phyloP scores from a whole-genome alignment of 257 asterid genomes.

The Solanum stenotomum region DNA sequence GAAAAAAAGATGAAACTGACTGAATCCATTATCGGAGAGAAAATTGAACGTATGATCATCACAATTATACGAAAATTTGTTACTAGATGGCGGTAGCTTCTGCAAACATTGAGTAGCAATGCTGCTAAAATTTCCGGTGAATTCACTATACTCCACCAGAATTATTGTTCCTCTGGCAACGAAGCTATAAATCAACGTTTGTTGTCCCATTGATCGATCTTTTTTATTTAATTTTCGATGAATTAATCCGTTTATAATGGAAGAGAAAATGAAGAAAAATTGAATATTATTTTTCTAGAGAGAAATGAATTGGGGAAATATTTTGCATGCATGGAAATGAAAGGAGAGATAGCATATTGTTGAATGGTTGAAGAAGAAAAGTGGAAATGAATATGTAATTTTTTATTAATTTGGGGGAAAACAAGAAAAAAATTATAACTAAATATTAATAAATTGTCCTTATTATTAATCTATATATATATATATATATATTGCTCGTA shows the following conservation, averaged over 20 bases:
- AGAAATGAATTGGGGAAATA: neutral
- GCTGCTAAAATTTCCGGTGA: constrained; percentile 37
- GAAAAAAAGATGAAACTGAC: constrained; percentile 15
- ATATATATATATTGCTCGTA: neutral
- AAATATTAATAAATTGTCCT: neutral
- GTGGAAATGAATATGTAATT: neutral
- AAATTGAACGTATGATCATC: constrained; percentile 49
- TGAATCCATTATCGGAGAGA: constrained; percentile 45
- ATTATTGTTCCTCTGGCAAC: constrained; percentile 41
- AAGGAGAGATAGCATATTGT: neutral
- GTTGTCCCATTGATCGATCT: constrained; percentile 29
- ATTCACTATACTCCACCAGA: constrained; percentile 40
- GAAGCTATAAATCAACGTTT: constrained; percentile 35
- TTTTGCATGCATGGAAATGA: neutral
- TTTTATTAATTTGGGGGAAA: neutral
- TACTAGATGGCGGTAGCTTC: constrained; percentile 36
- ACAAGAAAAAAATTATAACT: neutral
- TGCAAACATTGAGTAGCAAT: constrained; percentile 46
- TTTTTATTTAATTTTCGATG: neutral
- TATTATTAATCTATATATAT: neutral
- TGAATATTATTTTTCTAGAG: neutral
- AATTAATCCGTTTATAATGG: neutral
- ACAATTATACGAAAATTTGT: constrained; percentile 40
- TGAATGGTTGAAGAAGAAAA: neutral
- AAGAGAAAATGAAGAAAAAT: neutral